phyloP scores from a whole-genome alignment of 225 moss, liverwort and hornwort species.

The Physcomitrium patens region DNA sequence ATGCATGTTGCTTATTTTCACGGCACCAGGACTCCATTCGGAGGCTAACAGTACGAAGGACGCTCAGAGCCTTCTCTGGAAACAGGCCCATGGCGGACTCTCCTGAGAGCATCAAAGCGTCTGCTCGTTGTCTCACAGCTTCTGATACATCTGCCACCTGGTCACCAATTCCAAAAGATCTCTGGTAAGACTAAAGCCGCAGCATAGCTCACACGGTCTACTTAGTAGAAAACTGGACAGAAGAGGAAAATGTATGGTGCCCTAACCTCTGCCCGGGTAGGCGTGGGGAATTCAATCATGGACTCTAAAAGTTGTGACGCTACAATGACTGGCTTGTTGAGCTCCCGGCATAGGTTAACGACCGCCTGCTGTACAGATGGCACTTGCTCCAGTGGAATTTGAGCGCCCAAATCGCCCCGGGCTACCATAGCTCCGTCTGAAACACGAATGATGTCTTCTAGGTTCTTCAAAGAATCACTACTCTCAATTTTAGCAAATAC shows the following conservation, averaged over 20 bases:
- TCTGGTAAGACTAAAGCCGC: not conserved
- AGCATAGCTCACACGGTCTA: not conserved
- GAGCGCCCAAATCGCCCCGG: slow-evolving; percentile 95
- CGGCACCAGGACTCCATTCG: slow-evolving; percentile 94
- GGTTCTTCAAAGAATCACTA: slow-evolving; percentile 82
- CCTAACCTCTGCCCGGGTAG: slow-evolving; percentile 95
- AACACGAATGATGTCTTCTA: slow-evolving; percentile 89
- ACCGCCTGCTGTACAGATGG: slow-evolving; percentile 94
- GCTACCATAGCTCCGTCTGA: slow-evolving; percentile 99
- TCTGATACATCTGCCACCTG: slow-evolving; percentile 99
- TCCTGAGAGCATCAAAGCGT: slow-evolving; percentile 96
- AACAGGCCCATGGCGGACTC: slow-evolving; percentile 98
- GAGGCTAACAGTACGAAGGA: slow-evolving; percentile 88
- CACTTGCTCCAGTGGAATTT: slow-evolving; percentile 97
- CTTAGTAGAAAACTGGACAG: too few species aligned
- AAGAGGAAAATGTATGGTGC: not conserved
- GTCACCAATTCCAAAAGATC: slow-evolving; percentile 8
- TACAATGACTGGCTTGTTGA: slow-evolving; percentile 98
- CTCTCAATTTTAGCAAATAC: slow-evolving; percentile 98
- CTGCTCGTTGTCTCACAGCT: slow-evolving; percentile 94
- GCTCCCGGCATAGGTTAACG: slow-evolving; percentile 72
- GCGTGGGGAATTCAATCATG: slow-evolving; percentile 98
- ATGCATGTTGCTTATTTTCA: slow-evolving; percentile 85
- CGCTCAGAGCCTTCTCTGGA: slow-evolving; percentile 90
- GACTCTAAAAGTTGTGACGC: slow-evolving; percentile 97